These are phyloP conservation scores for Domatiomyces catenatus DNA, from an alignment of 2,329 filamentous ascomycete genomes.

Conservation along the genomic window DNA sequence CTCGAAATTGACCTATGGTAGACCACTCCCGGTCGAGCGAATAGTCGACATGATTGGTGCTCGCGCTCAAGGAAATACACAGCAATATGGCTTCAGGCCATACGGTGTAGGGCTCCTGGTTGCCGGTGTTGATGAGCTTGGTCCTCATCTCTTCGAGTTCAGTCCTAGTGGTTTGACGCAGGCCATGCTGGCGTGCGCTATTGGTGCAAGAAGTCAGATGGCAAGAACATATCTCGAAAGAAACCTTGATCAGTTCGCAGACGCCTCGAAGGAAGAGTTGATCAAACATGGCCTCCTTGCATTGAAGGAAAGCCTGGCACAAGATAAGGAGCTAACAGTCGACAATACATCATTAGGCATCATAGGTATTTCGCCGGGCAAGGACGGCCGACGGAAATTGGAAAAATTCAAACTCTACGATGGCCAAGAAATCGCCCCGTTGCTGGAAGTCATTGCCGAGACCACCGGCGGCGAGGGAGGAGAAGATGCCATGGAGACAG, in stretches of 20 bases:
- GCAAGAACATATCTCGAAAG: constrained; percentile 91
- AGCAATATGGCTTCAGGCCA: constrained; percentile 89
- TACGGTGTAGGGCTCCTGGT: constrained; percentile 91
- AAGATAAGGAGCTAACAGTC: constrained; percentile 94
- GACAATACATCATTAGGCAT: constrained; percentile 92
- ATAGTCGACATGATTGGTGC: constrained; percentile 87
- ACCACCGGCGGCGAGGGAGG: constrained; percentile 26
- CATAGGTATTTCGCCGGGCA: constrained; percentile 44
- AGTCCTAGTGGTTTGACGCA: constrained; percentile 91
- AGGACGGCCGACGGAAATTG: constrained; percentile 38
- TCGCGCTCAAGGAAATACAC: constrained; percentile 94
- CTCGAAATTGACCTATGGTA: constrained; percentile 89
- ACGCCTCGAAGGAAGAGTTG: constrained; percentile 65
- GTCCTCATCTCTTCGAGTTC: constrained; percentile 96
- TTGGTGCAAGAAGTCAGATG: constrained; percentile 93
- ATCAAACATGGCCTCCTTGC: constrained; percentile 80
- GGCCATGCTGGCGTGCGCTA: constrained; percentile 92
- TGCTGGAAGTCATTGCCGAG: constrained; percentile 56
- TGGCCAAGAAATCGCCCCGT: constrained; percentile 68
- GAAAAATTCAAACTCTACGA: constrained; percentile 87
- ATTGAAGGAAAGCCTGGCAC: constrained; percentile 84
- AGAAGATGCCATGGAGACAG: constrained; percentile 42
- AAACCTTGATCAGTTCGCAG: constrained; percentile 69
- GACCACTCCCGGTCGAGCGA: constrained; percentile 74
- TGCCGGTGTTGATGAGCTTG: constrained; percentile 82